Percentiles rank a stretch among this genome's conserved stretches.
phyloP scores from a whole-genome alignment of 2,329 filamentous ascomycete species.

The Cyphellophora europaea region DNA sequence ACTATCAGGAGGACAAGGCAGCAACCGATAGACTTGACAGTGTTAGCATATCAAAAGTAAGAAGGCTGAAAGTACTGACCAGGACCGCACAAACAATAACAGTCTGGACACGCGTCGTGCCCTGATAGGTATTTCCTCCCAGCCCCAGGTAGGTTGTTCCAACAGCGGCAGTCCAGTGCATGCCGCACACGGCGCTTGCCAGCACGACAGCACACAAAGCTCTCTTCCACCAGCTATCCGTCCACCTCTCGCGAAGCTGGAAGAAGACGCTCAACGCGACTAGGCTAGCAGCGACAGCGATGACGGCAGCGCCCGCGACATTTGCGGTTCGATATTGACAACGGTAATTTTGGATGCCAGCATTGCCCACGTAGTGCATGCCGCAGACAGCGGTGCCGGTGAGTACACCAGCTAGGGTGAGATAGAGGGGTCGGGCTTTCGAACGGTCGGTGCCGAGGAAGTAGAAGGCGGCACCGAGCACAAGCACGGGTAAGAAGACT shows the following conservation, averaged over 20 bases:
- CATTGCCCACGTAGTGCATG: constrained; percentile 85
- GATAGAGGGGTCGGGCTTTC: constrained; percentile 47
- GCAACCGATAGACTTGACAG: constrained; percentile 45
- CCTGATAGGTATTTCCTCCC: constrained; percentile 30
- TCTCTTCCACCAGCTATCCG: constrained; percentile 68
- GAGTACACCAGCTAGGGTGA: constrained; percentile 55
- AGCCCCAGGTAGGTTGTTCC: constrained; percentile 53
- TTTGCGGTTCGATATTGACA: constrained; percentile 52
- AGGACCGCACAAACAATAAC: constrained; percentile 65
- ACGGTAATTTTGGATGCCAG: constrained; percentile 67
- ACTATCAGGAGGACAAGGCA: constrained; percentile 51
- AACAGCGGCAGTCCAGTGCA: constrained; percentile 75
- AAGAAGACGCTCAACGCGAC: constrained; percentile 69
- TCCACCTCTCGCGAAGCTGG: constrained; percentile 65
- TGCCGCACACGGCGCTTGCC: constrained; percentile 67
- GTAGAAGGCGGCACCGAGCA: constrained; percentile 64
- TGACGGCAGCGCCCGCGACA: constrained; percentile 59
- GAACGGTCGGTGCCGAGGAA: constrained; percentile 52
- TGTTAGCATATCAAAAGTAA: constrained; percentile 25
- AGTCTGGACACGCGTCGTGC: constrained; percentile 44
- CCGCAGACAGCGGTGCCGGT: constrained; percentile 68
- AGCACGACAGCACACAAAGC: constrained; percentile 57
- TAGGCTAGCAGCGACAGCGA: constrained; percentile 63
- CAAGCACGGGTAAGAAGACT: constrained; percentile 69
- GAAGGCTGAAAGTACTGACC: constrained; percentile 48